Evolutionary conservation across 2,329 filamentous ascomycete species (phyloP).

Genomic region (Xylaria sp.): DNA sequence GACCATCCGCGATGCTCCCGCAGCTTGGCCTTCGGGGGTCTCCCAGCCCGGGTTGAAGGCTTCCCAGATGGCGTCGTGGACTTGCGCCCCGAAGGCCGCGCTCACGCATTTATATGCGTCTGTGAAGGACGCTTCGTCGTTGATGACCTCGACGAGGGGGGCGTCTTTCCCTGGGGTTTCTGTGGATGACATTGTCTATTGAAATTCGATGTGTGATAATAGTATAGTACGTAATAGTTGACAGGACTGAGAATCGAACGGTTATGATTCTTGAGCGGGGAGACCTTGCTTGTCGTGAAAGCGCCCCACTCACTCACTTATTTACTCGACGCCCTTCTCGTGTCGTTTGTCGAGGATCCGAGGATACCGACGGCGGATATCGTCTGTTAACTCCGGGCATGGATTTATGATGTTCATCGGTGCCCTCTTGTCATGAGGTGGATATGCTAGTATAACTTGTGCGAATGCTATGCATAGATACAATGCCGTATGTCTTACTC

Average conservation of each 20-base stretch:
- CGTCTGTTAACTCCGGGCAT: no score
- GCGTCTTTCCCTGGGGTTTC: slow-evolving; percentile 17
- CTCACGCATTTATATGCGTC: slow-evolving; percentile 41
- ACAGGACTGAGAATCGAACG: no score
- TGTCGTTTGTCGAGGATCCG: no score
- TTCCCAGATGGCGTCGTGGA: slow-evolving; percentile 56
- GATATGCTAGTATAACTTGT: no score
- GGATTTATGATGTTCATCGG: no score
- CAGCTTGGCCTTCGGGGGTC: slow-evolving; percentile 49
- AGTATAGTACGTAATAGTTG: neutral
- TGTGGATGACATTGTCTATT: slow-evolving; percentile 7
- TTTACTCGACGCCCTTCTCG: no score
- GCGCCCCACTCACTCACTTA: no score
- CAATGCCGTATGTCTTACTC: no score
- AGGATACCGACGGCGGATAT: no score
- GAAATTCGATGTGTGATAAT: neutral
- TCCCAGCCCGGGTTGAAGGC: slow-evolving; percentile 62
- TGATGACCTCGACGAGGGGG: slow-evolving; percentile 35
- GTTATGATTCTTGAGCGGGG: neutral
- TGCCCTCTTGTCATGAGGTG: no score
- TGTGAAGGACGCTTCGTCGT: slow-evolving; percentile 31
- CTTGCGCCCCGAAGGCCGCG: slow-evolving; percentile 57
- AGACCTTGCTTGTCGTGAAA: no score
- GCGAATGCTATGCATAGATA: no score
- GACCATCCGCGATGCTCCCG: slow-evolving; percentile 46